Conservation (phyloP, 805 yeast species). For the Ogataea populi-albae region DNA sequence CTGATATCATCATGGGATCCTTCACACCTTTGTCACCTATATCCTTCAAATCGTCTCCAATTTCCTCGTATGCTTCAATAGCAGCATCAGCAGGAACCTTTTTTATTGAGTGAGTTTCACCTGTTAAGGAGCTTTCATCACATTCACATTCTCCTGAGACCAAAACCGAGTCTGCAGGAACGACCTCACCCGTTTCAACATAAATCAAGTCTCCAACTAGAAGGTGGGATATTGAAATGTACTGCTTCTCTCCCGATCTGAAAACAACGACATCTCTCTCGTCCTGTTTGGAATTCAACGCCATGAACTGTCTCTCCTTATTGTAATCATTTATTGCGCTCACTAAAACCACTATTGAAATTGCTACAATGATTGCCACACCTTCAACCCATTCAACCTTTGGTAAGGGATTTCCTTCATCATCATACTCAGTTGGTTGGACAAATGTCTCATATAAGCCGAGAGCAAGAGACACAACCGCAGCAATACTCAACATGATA, state of each 20-base stretch:
- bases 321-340: constrained; percentile 97
- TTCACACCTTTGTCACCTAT: constrained; percentile 43
- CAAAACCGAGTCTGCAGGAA: constrained; percentile 84
- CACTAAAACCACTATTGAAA: constrained; percentile 83
- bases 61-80: constrained; percentile 32
- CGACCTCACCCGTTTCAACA: constrained; percentile 90
- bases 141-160: constrained; percentile 75
- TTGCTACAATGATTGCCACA: constrained; percentile 92
- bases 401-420: constrained; percentile 73
- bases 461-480: constrained; percentile 80
- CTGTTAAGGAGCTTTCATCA: constrained; percentile 91
- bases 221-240: constrained; percentile 69
- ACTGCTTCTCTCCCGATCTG: constrained; percentile 65
- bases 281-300: constrained; percentile 83
- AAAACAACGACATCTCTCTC: constrained; percentile 75
- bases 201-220: constrained; percentile 82
- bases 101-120: constrained; percentile 82
- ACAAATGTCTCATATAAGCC: constrained; percentile 94
- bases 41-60: constrained; percentile 26
- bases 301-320: constrained; percentile 89
- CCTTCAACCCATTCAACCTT: constrained; percentile 99
- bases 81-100: constrained; percentile 57
- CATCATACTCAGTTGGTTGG: constrained; percentile 72
- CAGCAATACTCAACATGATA: constrained; percentile 79
- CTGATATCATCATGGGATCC: constrained; percentile 88